These are phyloP conservation scores for Chaetomium tenue DNA, from an alignment of 495 filamentous ascomycete genomes.

Conservation along the genomic window DNA sequence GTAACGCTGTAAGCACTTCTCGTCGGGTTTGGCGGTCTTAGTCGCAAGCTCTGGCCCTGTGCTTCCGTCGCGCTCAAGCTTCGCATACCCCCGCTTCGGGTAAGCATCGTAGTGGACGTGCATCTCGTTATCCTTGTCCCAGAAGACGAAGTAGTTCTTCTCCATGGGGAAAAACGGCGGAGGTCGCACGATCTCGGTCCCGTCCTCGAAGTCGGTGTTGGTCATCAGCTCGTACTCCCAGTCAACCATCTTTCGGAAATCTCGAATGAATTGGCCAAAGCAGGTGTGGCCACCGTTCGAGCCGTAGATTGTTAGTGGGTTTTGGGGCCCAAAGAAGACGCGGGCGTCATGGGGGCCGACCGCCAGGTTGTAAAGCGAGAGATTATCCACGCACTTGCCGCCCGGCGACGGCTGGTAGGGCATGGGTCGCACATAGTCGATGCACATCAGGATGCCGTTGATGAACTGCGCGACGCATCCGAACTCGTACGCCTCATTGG, in stretches of 20 bases:
- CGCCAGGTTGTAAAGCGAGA: conserved; percentile 37
- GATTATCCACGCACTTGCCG: conserved; percentile 44
- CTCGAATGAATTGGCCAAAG: conserved; percentile 53
- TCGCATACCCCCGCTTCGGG: conserved; percentile 48
- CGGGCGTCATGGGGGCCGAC: conserved; percentile 53
- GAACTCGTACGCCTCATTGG: conserved; percentile 41
- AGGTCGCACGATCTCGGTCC: conserved; percentile 50
- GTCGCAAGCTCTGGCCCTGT: conserved; percentile 43
- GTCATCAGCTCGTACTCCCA: conserved; percentile 35
- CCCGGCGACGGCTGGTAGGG: conserved; percentile 44
- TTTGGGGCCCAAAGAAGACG: conserved; percentile 51
- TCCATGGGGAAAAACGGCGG: conserved; percentile 41
- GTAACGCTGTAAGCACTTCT: conserved; percentile 43
- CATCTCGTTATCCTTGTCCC: conserved; percentile 45
- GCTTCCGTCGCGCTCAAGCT: conserved; percentile 41
- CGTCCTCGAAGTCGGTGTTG: conserved; percentile 35
- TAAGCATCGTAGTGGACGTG: conserved; percentile 53
- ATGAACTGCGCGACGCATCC: conserved; percentile 48
- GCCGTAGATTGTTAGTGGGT: conserved; percentile 48
- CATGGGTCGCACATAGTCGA: conserved; percentile 37
- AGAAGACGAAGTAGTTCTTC: conserved; percentile 60
- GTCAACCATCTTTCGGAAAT: conserved; percentile 49
- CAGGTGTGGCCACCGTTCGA: conserved; percentile 52
- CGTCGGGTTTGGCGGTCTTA: conserved; percentile 32
- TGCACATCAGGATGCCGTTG: conserved; percentile 41